Conservation (phyloP, 2,329 filamentous ascomycete species). For the Microdochium nivale region DNA sequence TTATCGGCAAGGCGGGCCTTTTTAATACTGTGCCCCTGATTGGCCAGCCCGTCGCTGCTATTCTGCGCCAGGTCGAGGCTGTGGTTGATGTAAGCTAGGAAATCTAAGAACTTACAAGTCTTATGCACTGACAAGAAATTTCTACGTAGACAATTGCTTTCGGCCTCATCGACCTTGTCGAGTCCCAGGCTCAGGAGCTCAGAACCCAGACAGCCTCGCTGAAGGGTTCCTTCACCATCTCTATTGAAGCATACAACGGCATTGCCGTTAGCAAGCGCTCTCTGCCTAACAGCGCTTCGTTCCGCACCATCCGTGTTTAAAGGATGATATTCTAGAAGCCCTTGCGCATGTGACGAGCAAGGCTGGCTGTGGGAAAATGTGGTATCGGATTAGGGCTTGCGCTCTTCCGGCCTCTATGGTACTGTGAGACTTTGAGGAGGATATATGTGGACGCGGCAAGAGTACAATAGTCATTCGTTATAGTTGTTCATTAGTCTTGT, state of each 20-base stretch:
- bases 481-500: no score
- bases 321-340: no score
- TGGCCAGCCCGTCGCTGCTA: slow-evolving; percentile 15
- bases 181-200: background rate
- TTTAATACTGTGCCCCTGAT: slow-evolving; percentile 16
- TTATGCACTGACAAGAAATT: background rate
- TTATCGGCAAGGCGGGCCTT: slow-evolving; percentile 24
- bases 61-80: slow-evolving; percentile 14
- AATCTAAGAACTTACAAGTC: no score
- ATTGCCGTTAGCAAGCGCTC: background rate
- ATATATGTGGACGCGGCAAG: no score
- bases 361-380: background rate
- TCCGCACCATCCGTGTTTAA: background rate
- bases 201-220: background rate
- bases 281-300: background rate
- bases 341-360: no score
- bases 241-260: background rate
- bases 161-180: slow-evolving; percentile 6
- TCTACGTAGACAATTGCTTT: slow-evolving; percentile 9
- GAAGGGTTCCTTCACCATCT: background rate
- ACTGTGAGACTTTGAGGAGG: no score
- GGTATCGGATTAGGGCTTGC: no score
- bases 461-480: no score
- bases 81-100: slow-evolving; percentile 14
- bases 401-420: no score